phyloP scores from a whole-genome alignment of 768 basidiomycete genomes.

The Calvatia gigantea region DNA sequence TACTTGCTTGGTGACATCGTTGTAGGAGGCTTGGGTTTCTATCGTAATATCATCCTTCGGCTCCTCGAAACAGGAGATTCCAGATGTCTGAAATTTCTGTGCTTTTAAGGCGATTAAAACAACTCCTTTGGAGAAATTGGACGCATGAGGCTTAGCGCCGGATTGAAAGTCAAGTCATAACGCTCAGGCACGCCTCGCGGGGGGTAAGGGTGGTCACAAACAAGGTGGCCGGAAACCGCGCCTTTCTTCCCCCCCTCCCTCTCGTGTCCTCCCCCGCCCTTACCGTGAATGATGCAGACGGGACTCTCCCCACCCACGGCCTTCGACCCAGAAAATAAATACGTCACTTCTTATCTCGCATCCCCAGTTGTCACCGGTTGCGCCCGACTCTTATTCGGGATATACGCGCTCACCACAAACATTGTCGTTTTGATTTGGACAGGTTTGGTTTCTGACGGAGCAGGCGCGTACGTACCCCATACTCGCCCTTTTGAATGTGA shows the following conservation, averaged over 20 bases:
- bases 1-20: too few species aligned
- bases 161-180: too few species aligned
- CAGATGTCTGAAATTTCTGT: too few species aligned
- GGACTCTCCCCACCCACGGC: not conserved
- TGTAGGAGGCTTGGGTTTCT: too few species aligned
- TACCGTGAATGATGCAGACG: conserved; percentile 28
- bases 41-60: too few species aligned
- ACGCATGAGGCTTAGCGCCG: too few species aligned
- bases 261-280: not conserved
- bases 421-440: conserved; percentile 8
- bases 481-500: not conserved
- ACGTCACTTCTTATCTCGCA: conserved; percentile 14
- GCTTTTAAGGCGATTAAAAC: too few species aligned
- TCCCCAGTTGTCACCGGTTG: conserved; percentile 7
- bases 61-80: too few species aligned
- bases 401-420: conserved; percentile 6
- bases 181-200: too few species aligned
- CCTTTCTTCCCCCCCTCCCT: not conserved
- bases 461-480: conserved; percentile 7
- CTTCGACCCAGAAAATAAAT: conserved; percentile 13
- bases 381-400: conserved; percentile 9
- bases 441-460: not conserved
- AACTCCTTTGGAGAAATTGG: too few species aligned
- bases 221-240: too few species aligned
- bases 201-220: too few species aligned